Evolutionary conservation across 345 rosid genomes (phyloP).

Genomic region (Gossypioides kirkii): DNA sequence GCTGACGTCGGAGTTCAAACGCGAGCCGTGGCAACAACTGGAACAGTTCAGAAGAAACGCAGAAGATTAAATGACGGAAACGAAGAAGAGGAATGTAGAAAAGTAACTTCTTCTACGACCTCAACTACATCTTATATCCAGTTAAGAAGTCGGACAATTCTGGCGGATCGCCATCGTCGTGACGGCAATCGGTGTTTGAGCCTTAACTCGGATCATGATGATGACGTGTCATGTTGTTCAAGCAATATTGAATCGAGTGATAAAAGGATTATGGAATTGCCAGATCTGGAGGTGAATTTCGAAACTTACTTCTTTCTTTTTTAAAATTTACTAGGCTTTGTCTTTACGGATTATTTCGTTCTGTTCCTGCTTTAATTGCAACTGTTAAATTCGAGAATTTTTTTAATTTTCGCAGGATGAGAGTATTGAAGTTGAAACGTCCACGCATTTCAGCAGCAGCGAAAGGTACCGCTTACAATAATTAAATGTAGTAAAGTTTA

Average conservation of each 20-base stretch:
- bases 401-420: constrained; percentile 33
- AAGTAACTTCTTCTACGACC: constrained; percentile 10
- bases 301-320: not conserved
- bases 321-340: not conserved
- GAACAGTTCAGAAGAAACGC: constrained; percentile 6
- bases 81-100: constrained; percentile 6
- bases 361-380: constrained; percentile 25
- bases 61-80: constrained; percentile 6
- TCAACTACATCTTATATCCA: constrained; percentile 30
- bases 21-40: constrained; percentile 12
- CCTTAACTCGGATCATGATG: constrained; percentile 23
- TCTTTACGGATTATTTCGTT: constrained; percentile 21
- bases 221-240: constrained; percentile 46
- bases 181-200: constrained; percentile 22
- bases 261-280: constrained; percentile 21
- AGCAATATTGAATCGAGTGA: constrained; percentile 43
- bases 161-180: constrained; percentile 12
- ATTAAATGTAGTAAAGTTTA: not conserved
- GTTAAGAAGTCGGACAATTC: constrained; percentile 31
- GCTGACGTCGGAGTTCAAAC: constrained; percentile 35
- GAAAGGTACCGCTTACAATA: constrained; percentile 27
- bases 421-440: constrained; percentile 48
- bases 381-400: constrained; percentile 13
- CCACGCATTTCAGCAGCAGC: constrained; percentile 34
- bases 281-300: constrained; percentile 51